Conservation (phyloP, 2,329 filamentous ascomycete species). For the Monosporascus cannonballus region DNA sequence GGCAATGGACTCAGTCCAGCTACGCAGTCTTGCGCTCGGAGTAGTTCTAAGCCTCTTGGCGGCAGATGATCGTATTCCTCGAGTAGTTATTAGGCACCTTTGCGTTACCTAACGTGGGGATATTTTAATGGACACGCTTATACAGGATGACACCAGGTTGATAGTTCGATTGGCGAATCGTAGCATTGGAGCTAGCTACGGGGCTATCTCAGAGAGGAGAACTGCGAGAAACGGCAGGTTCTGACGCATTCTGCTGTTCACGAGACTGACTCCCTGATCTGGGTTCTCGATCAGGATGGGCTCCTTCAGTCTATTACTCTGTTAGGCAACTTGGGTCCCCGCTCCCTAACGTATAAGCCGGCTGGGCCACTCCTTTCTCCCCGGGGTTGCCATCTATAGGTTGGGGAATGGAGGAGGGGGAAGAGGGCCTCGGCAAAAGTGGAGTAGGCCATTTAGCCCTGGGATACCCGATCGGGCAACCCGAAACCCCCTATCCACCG, state of each 20-base stretch:
- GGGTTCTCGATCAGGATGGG: not conserved
- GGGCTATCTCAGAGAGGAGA: too few relatives aligned
- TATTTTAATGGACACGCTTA: too few relatives aligned
- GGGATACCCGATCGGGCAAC: slow-evolving; percentile 1
- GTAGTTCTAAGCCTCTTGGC: not conserved
- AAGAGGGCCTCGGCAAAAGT: not conserved
- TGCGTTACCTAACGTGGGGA: too few relatives aligned
- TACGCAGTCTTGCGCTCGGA: not conserved
- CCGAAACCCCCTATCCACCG: slow-evolving; percentile 1
- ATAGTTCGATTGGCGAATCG: too few relatives aligned
- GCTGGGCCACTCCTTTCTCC: not conserved
- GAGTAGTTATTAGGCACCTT: too few relatives aligned
- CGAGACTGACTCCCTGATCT: not conserved
- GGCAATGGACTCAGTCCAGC: too few relatives aligned
- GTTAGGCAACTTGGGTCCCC: not conserved
- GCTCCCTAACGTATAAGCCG: not conserved
- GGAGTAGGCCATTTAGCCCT: not conserved
- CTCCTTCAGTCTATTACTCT: not conserved
- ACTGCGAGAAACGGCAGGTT: not conserved
- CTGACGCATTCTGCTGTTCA: not conserved
- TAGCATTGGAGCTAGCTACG: too few relatives aligned
- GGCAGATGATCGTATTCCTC: too few relatives aligned
- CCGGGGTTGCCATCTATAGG: not conserved
- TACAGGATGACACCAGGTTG: too few relatives aligned
- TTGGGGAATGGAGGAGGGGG: not conserved